Evolutionary conservation across 2,329 filamentous ascomycete genomes (phyloP), one percentile per base, ranked within the genome.

Genomic region (Ophiostoma novo-ulmi): DNA sequence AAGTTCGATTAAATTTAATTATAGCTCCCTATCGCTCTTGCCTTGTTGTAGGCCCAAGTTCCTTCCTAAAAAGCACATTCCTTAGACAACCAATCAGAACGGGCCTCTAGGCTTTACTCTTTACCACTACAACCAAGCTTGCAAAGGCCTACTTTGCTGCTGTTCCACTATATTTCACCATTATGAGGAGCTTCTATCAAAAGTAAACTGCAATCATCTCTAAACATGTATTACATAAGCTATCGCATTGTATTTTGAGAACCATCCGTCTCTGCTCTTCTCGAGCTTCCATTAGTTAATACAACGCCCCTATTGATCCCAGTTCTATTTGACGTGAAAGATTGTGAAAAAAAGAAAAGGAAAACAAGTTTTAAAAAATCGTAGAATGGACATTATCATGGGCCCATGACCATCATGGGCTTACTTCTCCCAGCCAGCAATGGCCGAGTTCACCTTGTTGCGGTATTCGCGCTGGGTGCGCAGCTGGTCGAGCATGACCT

Each of bases 401-500:
- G n/a, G 58, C 26, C 26, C 11, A 14, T 63, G 26, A 7, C 11
- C 58, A 17, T 63, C 14, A 20, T 26, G 26, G 26, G 58, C 58
- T 63, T 26, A 69, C 71, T 73, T 71, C 36, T 72, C 74, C 77
- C 77, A 85, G 63, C 77, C 79, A 66, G 78, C 78, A 36, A 84
- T 78, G 1, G 83, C 84, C 68, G 86, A 86, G 78, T 99, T 91
- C 11, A 99, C 87, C 78, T 89, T 89, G 76, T 84, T 87, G 76
- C 95, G 87, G 79, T 97, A 97, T 72, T 85, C 84, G 79, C 92
- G 90, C 83, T 99, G 95, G 72, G 90, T 90, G 77, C 89, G 87
- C 80, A 92, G 95, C 84, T 97, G 93, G 80, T 97, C 92, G 71
- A 98, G 80, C 83, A 98, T 98, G n/a, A 99, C 88, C 77, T 92